A percentile compares a stretch with the other conserved stretches of the same genome.
These are phyloP conservation scores for Phoenix dactylifera DNA, from an alignment of 176 grass and related monocot genomes.

Conservation along the genomic window DNA sequence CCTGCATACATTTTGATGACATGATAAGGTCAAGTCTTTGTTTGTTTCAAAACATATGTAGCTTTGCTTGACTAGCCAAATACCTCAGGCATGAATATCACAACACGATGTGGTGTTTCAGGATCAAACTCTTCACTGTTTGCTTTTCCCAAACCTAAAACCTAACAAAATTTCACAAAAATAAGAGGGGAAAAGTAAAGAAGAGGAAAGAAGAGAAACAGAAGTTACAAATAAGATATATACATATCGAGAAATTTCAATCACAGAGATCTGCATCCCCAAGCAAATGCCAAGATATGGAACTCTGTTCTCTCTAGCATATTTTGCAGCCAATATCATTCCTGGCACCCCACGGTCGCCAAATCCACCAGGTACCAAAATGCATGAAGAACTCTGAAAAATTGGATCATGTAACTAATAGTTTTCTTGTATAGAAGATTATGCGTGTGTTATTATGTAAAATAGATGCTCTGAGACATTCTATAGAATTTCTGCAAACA, in stretches of 20 bases:
- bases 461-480: neutral
- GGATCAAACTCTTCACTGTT: constrained; percentile 90
- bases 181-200: constrained; percentile 4
- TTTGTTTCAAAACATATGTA: too few species aligned
- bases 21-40: neutral
- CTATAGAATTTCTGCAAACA: neutral
- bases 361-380: constrained; percentile 93
- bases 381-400: constrained; percentile 68
- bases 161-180: constrained; percentile 27
- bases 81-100: constrained; percentile 99
- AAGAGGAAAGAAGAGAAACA: neutral
- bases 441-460: too few species aligned
- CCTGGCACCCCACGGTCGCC: constrained; percentile 88
- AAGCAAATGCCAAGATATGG: constrained; percentile 99
- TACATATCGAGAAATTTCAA: constrained; percentile 87
- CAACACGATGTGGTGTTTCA: constrained; percentile 43
- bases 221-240: constrained; percentile 20
- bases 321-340: constrained; percentile 95
- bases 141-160: constrained; percentile 57
- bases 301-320: constrained; percentile 93
- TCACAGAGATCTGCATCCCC: constrained; percentile 99
- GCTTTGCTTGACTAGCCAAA: neutral
- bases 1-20: constrained; percentile 24
- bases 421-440: too few species aligned
- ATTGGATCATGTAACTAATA: constrained; percentile 1